These are phyloP conservation scores for Nigrospora osmanthi DNA, from an alignment of 2,329 filamentous ascomycete genomes.

Conservation along the genomic window DNA sequence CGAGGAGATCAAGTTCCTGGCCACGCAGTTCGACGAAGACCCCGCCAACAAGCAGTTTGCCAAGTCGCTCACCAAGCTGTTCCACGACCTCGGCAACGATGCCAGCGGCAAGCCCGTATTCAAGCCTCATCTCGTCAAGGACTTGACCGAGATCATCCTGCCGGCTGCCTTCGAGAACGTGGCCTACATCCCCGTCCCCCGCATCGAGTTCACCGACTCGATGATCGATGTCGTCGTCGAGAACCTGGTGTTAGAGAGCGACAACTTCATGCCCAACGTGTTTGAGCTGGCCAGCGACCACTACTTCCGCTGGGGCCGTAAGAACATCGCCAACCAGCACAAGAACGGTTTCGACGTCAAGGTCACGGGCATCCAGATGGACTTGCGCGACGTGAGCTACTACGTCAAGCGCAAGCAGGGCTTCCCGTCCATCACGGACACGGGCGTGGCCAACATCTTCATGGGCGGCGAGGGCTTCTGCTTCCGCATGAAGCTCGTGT, in stretches of 20 bases:
- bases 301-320: slow-evolving; percentile 91
- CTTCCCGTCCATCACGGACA: slow-evolving; percentile 82
- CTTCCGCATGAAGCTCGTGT: slow-evolving; percentile 86
- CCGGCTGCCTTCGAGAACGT: slow-evolving; percentile 76
- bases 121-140: slow-evolving; percentile 89
- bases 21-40: slow-evolving; percentile 82
- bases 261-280: slow-evolving; percentile 93
- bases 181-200: slow-evolving; percentile 85
- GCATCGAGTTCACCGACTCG: slow-evolving; percentile 84
- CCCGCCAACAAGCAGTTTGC: slow-evolving; percentile 77
- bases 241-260: slow-evolving; percentile 90
- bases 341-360: slow-evolving; percentile 77
- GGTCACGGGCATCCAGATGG: slow-evolving; percentile 86
- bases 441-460: slow-evolving; percentile 80
- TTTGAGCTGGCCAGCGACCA: slow-evolving; percentile 86
- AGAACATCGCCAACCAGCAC: slow-evolving; percentile 72
- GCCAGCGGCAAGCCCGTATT: slow-evolving; percentile 76
- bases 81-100: slow-evolving; percentile 81
- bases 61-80: slow-evolving; percentile 71
- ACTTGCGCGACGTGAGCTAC: slow-evolving; percentile 84
- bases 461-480: slow-evolving; percentile 81
- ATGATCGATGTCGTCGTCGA: slow-evolving; percentile 85
- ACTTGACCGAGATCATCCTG: slow-evolving; percentile 78
- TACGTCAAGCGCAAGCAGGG: slow-evolving; percentile 93
- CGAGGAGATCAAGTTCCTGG: slow-evolving; percentile 86